Percentiles rank a stretch among this genome's conserved stretches.
Conservation (phyloP, 768 basidiomycete genomes). For the Russula emetica region DNA sequence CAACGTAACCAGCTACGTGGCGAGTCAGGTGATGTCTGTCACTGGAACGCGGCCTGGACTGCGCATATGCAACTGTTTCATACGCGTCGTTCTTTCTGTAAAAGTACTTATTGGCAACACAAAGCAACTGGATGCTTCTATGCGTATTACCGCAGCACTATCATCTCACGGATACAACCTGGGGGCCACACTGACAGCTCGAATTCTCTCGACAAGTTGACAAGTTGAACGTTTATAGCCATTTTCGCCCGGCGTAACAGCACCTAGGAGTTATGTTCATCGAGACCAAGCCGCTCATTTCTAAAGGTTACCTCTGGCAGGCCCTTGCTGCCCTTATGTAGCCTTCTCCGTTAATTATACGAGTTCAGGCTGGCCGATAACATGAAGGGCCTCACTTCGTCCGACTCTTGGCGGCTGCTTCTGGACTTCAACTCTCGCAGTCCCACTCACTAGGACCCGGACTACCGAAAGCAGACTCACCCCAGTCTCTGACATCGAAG, state of each 20-base stretch:
- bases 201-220: background rate
- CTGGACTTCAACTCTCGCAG: background rate
- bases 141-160: background rate
- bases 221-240: background rate
- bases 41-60: no score
- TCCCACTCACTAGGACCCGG: background rate
- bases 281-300: background rate
- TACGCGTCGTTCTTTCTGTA: background rate
- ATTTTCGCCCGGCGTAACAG: background rate
- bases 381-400: background rate
- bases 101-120: no score
- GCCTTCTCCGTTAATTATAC: background rate
- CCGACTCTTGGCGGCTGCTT: background rate
- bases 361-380: background rate
- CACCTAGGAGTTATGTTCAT: background rate
- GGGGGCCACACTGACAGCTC: background rate
- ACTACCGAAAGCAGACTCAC: background rate
- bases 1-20: background rate
- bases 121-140: no score
- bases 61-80: background rate
- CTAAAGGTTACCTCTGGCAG: background rate
- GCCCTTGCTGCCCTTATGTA: background rate
- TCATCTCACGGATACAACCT: background rate
- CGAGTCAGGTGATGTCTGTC: background rate
- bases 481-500: background rate